Conservation (phyloP, 257 asterid genomes). For the Fraxinus quadrangulata region DNA sequence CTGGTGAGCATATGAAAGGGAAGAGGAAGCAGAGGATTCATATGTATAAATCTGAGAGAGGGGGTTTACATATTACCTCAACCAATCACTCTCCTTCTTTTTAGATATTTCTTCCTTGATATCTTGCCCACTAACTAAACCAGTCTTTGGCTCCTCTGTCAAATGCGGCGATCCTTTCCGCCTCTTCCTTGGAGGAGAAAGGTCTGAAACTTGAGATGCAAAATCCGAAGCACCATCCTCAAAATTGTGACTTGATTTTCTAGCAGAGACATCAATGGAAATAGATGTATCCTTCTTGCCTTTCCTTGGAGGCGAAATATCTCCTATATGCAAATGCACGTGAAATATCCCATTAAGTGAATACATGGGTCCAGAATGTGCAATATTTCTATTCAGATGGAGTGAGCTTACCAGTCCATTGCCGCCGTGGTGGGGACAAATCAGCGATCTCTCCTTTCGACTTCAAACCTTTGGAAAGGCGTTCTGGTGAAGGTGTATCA, state of each 20-base stretch:
- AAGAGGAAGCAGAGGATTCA: neutral
- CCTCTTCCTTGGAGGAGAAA: constrained; percentile 80
- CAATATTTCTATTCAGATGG: constrained; percentile 26
- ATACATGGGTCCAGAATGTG: constrained; percentile 29
- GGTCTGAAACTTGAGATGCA: constrained; percentile 42
- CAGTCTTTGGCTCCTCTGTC: constrained; percentile 58
- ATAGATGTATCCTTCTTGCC: constrained; percentile 37
- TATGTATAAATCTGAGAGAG: neutral
- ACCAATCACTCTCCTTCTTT: constrained; percentile 62
- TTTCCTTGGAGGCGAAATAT: constrained; percentile 66
- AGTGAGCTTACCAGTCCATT: constrained; percentile 32
- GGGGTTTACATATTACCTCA: constrained; percentile 47
- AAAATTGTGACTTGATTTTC: constrained; percentile 19
- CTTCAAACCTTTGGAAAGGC: constrained; percentile 25
- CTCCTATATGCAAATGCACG: constrained; percentile 29
- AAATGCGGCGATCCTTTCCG: constrained; percentile 38
- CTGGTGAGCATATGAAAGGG: constrained; percentile 10
- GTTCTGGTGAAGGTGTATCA: constrained; percentile 60
- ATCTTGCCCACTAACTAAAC: constrained; percentile 76
- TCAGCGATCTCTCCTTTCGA: constrained; percentile 31
- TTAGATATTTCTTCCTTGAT: constrained; percentile 65
- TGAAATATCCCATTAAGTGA: constrained; percentile 44
- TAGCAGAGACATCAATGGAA: constrained; percentile 28
- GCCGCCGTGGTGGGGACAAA: constrained; percentile 62
- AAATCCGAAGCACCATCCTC: constrained; percentile 23